These are phyloP conservation scores for Hericium alpestre DNA, from an alignment of 768 basidiomycete genomes.

Conservation along the genomic window DNA sequence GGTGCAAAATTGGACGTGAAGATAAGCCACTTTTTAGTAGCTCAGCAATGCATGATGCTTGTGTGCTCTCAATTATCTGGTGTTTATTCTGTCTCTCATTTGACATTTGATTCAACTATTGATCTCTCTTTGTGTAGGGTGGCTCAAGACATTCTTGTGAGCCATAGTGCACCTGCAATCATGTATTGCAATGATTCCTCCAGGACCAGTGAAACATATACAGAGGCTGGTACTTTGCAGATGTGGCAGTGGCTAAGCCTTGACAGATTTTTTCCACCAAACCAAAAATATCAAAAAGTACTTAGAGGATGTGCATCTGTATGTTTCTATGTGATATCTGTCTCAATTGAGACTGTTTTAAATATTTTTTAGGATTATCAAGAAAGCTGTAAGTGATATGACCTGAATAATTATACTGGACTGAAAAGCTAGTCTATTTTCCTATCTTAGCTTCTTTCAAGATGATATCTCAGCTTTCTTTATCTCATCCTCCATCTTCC, in stretches of 20 bases:
- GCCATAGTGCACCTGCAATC: slow-evolving; percentile 43
- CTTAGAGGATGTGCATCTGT: slow-evolving; percentile 51
- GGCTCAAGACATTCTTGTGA: slow-evolving; percentile 26
- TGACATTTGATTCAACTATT: background rate
- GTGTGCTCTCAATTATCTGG: slow-evolving; percentile 58
- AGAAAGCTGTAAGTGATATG: slow-evolving; percentile 49
- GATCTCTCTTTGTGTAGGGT: background rate
- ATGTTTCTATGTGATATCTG: slow-evolving; percentile 15
- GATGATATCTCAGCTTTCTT: slow-evolving; percentile 36
- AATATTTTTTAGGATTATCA: slow-evolving; percentile 49
- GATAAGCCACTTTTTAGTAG: slow-evolving; percentile 74
- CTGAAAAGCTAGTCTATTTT: background rate
- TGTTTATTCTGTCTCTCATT: slow-evolving; percentile 16
- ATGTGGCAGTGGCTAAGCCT: slow-evolving; percentile 64
- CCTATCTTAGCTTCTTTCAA: slow-evolving; percentile 50
- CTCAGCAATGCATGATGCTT: slow-evolving; percentile 51
- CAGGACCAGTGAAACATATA: background rate
- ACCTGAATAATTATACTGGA: background rate
- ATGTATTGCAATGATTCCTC: slow-evolving; percentile 22
- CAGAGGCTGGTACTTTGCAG: slow-evolving; percentile 22
- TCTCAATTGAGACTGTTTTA: background rate
- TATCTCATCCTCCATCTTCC: slow-evolving; percentile 26
- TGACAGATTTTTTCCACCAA: slow-evolving; percentile 51
- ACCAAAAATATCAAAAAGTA: slow-evolving; percentile 16
- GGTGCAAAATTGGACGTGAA: slow-evolving; percentile 37